phyloP scores from a whole-genome alignment of 495 filamentous ascomycete species.

The Apiosordaria backusii region DNA sequence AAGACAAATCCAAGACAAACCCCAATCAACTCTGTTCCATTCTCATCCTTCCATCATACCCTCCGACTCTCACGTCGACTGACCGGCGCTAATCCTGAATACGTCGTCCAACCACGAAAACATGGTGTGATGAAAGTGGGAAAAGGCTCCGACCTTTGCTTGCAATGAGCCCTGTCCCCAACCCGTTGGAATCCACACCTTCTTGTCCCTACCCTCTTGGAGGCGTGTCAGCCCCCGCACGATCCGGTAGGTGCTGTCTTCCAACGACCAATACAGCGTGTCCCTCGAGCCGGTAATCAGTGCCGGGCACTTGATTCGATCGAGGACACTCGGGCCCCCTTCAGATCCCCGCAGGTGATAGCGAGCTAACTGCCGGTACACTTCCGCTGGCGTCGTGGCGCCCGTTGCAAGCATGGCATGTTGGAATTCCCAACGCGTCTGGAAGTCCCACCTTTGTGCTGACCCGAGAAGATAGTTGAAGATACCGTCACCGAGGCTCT shows the following conservation, averaged over 20 bases:
- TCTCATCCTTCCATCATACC: not conserved
- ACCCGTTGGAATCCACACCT: constrained; percentile 24
- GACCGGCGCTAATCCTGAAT: not conserved
- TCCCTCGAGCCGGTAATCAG: constrained; percentile 27
- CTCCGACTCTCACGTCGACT: not conserved
- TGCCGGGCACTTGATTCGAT: constrained; percentile 25
- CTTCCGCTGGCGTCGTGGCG: constrained; percentile 21
- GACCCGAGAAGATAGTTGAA: constrained; percentile 24
- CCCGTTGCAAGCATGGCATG: constrained; percentile 24
- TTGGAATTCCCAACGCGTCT: constrained; percentile 37
- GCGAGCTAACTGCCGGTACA: constrained; percentile 14
- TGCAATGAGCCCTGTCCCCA: constrained; percentile 22
- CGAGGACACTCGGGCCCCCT: constrained; percentile 4
- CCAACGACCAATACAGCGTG: constrained; percentile 15
- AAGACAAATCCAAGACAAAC: not conserved
- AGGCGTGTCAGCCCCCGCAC: constrained; percentile 6
- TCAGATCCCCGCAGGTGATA: constrained; percentile 16
- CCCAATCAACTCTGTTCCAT: not conserved
- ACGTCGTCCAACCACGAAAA: not conserved
- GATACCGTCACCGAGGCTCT: constrained; percentile 33
- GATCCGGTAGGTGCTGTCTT: constrained; percentile 11
- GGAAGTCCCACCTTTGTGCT: constrained; percentile 24
- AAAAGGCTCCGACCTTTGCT: constrained; percentile 29
- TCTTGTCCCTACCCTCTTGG: constrained; percentile 19
- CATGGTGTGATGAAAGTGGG: not conserved